These are phyloP conservation scores for Coemansia furcata DNA, from an alignment of 192 early-diverging fungal genomes.

Conservation along the genomic window DNA sequence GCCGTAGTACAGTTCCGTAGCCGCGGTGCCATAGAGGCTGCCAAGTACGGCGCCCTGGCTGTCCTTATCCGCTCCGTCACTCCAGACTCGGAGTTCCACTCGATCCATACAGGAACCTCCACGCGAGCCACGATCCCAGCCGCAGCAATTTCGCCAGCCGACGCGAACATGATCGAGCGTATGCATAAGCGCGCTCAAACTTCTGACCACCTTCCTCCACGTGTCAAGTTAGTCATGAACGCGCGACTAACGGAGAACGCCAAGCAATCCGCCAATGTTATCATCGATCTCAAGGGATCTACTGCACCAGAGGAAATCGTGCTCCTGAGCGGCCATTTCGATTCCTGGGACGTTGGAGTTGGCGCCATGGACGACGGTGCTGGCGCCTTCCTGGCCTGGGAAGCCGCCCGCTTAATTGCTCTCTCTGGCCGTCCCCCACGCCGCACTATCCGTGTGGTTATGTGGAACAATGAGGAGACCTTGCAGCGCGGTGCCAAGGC, in stretches of 20 bases:
- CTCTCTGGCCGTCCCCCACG: constrained; percentile 38
- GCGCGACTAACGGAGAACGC: constrained; percentile 33
- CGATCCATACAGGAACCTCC: constrained; percentile 59
- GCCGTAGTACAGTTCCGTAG: constrained; percentile 19
- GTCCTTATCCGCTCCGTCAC: constrained; percentile 55
- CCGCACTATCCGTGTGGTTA: constrained; percentile 59
- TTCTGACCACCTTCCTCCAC: constrained; percentile 43
- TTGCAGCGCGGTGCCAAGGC: constrained; percentile 55
- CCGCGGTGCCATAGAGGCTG: constrained; percentile 34
- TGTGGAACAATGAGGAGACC: constrained; percentile 65
- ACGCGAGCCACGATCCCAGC: constrained; percentile 53
- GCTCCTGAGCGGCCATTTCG: constrained; percentile 59
- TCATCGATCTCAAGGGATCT: constrained; percentile 56
- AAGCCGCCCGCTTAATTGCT: constrained; percentile 43
- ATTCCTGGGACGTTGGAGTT: constrained; percentile 56
- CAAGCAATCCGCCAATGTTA: constrained; percentile 55
- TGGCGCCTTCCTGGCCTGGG: constrained; percentile 56
- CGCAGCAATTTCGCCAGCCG: constrained; percentile 56
- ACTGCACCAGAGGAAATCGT: constrained; percentile 55
- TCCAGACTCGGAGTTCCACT: constrained; percentile 47
- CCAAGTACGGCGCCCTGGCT: constrained; percentile 54
- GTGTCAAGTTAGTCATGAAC: constrained; percentile 54
- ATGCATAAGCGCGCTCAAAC: constrained; percentile 42
- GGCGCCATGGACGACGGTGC: constrained; percentile 64
- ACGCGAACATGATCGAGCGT: constrained; percentile 56